Conservation (phyloP, 257 asterid genomes). For the Cordia subcordata region DNA sequence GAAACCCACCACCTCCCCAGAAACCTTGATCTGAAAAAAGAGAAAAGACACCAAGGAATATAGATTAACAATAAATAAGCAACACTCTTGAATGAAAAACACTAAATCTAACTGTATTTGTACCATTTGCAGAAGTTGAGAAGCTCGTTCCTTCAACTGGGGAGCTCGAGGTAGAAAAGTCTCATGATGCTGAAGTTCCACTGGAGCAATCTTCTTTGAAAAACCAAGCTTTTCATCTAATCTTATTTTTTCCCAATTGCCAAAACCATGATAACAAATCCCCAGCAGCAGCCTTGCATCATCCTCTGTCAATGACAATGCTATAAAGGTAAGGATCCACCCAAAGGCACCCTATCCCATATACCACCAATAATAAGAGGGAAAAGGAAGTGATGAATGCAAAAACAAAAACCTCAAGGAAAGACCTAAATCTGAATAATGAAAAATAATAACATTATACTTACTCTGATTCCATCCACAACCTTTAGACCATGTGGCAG, state of each 20-base stretch:
- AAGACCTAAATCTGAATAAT: slow-evolving; percentile 7
- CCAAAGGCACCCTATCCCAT: slow-evolving; percentile 3
- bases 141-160: slow-evolving; percentile 92
- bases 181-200: slow-evolving; percentile 96
- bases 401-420: background rate
- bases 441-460: slow-evolving; percentile 22
- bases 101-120: slow-evolving; percentile 17
- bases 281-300: slow-evolving; percentile 97
- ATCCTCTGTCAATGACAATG: slow-evolving; percentile 64
- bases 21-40: too few species aligned
- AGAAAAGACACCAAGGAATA: too few species aligned
- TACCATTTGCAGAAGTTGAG: slow-evolving; percentile 96
- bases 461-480: slow-evolving; percentile 99
- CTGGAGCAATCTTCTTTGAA: slow-evolving; percentile 95
- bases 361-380: background rate
- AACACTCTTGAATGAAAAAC: background rate
- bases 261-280: slow-evolving; percentile 90
- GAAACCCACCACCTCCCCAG: background rate
- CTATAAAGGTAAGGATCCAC: slow-evolving; percentile 9
- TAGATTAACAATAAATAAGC: too few species aligned
- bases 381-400: background rate
- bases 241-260: slow-evolving; percentile 94
- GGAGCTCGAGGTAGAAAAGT: slow-evolving; percentile 99
- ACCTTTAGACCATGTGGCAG: slow-evolving; percentile 98
- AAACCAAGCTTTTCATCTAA: slow-evolving; percentile 87